Evolutionary conservation across 2,329 filamentous ascomycete species (phyloP), one percentile per base, ranked within the genome.

Genomic region (Aspergillus vadensis): DNA sequence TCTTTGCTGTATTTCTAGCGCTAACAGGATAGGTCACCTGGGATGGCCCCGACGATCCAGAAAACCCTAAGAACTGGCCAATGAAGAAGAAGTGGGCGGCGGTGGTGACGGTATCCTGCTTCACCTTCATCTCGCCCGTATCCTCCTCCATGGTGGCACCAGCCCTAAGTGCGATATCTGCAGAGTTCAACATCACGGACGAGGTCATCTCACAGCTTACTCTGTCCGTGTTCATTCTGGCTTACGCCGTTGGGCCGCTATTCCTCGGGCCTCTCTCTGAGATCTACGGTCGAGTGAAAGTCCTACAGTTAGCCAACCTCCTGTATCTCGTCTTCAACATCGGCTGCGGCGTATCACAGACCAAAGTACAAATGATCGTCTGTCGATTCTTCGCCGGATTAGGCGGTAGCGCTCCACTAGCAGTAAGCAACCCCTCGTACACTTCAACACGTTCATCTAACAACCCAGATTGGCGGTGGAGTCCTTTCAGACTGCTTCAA

Each of bases 91-190:
- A 87, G 72, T 88, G 86, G 86, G 74, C 75, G 1, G 81, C 81
- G 19, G 82, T 84, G 2, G 74, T 85, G 41, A 77, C 85, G 57
- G 77, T 87, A 30, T 82, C 85, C 0, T 75, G 78, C 53, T 87
- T 87, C 69, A 86, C 85, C 2, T 81, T 88, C 64, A 84, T 88
- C 61, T 86, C 85, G 2, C 86, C 87, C 0, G 84, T 89, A 25
- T 85, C 86, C 2, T 86, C 84, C 4, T 85, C 84, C 38, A 88
- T 89, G 82, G 70, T 84, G 2, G 80, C 83, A 0, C 83, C 83
- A 0, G 82, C 80, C 0, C 67, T 89, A 41, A 70, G 72, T 9
- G 71, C 77, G 2, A 85, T 89, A 51, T 78, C 80, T n/a, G 66
- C 68, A 1, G 85, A 88, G 27, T 78, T 89, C 38, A 62, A 81